Evolutionary conservation across 768 basidiomycete species (phyloP).

Genomic region (Solioccasus polychromus): DNA sequence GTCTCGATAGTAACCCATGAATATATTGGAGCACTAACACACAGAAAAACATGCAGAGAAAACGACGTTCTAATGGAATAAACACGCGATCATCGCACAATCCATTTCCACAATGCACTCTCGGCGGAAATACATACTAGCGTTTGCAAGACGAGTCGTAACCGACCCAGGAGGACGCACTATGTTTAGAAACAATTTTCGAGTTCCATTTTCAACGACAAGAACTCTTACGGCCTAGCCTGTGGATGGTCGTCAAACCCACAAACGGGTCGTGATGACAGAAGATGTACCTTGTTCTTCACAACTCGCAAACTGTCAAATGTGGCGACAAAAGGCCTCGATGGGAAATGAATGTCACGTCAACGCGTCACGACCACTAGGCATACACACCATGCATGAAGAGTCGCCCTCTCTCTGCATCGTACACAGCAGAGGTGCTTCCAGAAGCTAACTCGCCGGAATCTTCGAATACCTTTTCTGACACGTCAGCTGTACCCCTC

Average conservation of each 20-base stretch:
- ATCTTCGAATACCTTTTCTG: constrained; percentile 61
- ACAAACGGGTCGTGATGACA: background rate
- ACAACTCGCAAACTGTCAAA: constrained; percentile 33
- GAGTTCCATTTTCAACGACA: background rate
- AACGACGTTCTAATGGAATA: background rate
- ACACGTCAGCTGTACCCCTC: constrained; percentile 4
- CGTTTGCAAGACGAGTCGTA: background rate
- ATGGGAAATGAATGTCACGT: constrained; percentile 5
- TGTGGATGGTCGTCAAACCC: too few relatives aligned
- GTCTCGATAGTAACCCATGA: constrained; percentile 1
- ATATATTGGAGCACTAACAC: too few relatives aligned
- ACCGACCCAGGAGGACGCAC: too few relatives aligned
- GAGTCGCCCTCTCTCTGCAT: constrained; percentile 45
- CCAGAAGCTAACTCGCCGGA: constrained; percentile 55
- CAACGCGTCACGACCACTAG: background rate
- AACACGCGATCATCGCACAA: background rate
- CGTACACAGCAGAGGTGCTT: constrained; percentile 55
- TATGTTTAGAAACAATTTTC: too few relatives aligned
- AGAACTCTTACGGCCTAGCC: too few relatives aligned
- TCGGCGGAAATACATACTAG: background rate
- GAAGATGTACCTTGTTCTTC: background rate
- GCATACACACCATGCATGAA: constrained; percentile 55
- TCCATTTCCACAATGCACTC: background rate
- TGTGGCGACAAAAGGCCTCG: constrained; percentile 35
- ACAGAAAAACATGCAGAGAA: background rate